Evolutionary conservation across 805 yeast species (phyloP), one percentile per base, ranked within the genome.

Genomic region (Ogataea methylovora): DNA sequence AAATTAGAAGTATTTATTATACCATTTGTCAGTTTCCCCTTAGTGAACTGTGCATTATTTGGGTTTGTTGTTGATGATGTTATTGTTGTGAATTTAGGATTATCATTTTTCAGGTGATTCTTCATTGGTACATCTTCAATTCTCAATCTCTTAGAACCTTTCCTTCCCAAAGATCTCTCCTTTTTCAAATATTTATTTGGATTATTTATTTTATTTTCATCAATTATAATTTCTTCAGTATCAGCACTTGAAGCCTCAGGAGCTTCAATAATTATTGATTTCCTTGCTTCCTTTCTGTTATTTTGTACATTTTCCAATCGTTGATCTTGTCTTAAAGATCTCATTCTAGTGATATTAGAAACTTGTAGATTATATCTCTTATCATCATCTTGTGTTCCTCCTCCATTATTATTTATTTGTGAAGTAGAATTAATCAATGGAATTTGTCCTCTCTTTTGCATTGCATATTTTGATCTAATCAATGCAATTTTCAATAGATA

Each of bases 401-500:
- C 14, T 11, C 17, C 32, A 4, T 30, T 25, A 11, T 25, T 27
- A 18, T 27, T 16, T 27, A 30, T 13, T 9, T 39, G 29, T n/a
- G 28, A 32, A 1, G 32, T 13, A 10, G 41, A 24, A 19, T 9
- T 17, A 15, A 23, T 22, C 27, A 6, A 27, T n/a, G 19, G 24
- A 8, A 35, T 28, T 13, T 31, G 27, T n/a, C 54, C 54, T 27
- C 55, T 46, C 32, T 56, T 56, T 19, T 44, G 42, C 74, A 81
- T 76, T 0, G 79, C 83, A 14, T 73, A 68, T 49, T 61, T 76
- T 26, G 82, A 82, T 37, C 95, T 67, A 3, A 82, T 73, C 30
- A 88, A 64, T 0, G 97, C 97, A 41, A 92, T 86, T 48, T 84
- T 81, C 44, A 88, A 62, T 30, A 92, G 60, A 52, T 77, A 85